Evolutionary conservation across 2,329 filamentous ascomycete species (phyloP), one percentile per base, ranked within the genome.

Genomic region (Nakataea oryzae): DNA sequence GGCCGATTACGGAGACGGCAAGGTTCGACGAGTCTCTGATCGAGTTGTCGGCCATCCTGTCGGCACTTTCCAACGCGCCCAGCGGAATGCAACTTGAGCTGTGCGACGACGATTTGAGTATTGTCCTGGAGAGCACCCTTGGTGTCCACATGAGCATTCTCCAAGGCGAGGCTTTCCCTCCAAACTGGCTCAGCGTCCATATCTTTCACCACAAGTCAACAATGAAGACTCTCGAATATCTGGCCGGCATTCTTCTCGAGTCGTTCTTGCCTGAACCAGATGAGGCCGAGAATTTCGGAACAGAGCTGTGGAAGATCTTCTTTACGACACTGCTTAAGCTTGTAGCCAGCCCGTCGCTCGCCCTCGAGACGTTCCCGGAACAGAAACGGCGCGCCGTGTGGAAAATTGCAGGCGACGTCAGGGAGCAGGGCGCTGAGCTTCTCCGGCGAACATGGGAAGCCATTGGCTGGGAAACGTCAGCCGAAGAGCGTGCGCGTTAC

Each of bases 351-450:
- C 87, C 93, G 47, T 90, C 89, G 0, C 81, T 99, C 26, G 93
- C 95, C 0, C 82, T 99, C 50, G 95, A 99, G 72, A 96, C 93
- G 0, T 97, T 97, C 71, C 92, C 95, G 0, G 96, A 99, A 73
- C 95, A 99, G 75, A 99, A 97, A 76, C 82, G 95, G 57, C 82
- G 95, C 62, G 93, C 95, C 0, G 93, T 97, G 1, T 99, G 96
- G 95, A 99, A 97, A 77, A 97, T 99, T 71, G 95, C 93, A 4
- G 95, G 95, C 7, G 96, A 99, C 75, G 91, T 99, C 60, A 85
- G 95, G 62, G 93, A 97, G 73, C 84, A 91, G 66, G 95, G 96
- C 21, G 93, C 95, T 4, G 90, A 93, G 60, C 79, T 99, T 11
- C 78, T 99, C 41, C 86, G 89, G 64, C 84, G 86, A 30, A 93